Conservation (phyloP, 768 basidiomycete genomes). For the Terana coerulea region DNA sequence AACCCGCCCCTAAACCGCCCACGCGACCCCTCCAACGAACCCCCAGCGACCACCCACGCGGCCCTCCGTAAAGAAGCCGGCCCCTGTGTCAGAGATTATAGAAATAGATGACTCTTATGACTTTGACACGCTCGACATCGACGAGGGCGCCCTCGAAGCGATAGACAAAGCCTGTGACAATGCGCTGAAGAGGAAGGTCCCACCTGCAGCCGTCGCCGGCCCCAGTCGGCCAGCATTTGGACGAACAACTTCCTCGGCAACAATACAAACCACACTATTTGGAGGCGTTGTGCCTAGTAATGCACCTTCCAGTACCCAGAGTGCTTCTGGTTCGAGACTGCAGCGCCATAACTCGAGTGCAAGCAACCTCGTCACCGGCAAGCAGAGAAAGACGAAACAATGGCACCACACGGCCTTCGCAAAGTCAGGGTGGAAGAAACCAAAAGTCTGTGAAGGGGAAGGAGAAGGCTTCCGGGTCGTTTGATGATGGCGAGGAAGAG, state of each 20-base stretch:
- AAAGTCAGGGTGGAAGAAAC: constrained; percentile 65
- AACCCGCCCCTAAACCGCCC: constrained; percentile 18
- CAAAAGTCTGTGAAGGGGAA: constrained; percentile 49
- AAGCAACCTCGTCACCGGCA: constrained; percentile 18
- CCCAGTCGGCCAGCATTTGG: constrained; percentile 23
- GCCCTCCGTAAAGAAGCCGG: not conserved
- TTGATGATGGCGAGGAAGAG: constrained; percentile 44
- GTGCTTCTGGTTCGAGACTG: constrained; percentile 28
- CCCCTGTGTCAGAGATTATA: constrained; percentile 17
- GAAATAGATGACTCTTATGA: constrained; percentile 43
- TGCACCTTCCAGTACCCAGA: constrained; percentile 23
- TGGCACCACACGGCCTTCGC: constrained; percentile 94
- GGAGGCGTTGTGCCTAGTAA: constrained; percentile 49
- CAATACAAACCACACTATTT: constrained; percentile 61
- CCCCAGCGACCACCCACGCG: no score
- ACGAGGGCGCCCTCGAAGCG: constrained; percentile 49
- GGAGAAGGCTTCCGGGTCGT: constrained; percentile 44
- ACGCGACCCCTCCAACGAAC: not conserved
- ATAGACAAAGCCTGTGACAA: constrained; percentile 49
- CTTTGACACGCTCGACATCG: constrained; percentile 39
- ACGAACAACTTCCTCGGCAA: constrained; percentile 32
- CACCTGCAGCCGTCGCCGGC: constrained; percentile 38
- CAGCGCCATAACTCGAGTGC: constrained; percentile 40
- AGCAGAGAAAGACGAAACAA: constrained; percentile 56
- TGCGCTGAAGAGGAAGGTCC: constrained; percentile 30